These are phyloP conservation scores for Trichophyton equinum DNA, from an alignment of 2,329 filamentous ascomycete species.

Conservation along the genomic window DNA sequence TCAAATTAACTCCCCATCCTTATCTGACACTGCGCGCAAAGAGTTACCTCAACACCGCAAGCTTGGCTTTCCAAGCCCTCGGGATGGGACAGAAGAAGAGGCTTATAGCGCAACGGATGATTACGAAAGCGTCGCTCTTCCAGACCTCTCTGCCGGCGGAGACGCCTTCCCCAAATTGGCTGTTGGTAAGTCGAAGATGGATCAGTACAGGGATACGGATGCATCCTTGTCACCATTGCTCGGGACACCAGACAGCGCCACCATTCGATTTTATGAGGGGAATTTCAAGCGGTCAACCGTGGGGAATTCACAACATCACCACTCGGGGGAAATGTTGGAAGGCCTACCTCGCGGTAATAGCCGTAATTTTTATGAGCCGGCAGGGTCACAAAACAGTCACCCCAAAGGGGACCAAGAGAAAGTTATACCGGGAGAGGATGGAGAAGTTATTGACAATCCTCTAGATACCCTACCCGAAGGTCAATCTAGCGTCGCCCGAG, in stretches of 20 bases:
- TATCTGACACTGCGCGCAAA: background rate
- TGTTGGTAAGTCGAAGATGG: slow-evolving; percentile 12
- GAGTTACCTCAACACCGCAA: slow-evolving; percentile 8
- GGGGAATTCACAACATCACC: background rate
- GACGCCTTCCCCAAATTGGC: slow-evolving; percentile 1
- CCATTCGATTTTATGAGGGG: slow-evolving; percentile 10
- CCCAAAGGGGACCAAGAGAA: background rate
- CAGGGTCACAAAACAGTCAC: background rate
- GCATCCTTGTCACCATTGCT: slow-evolving; percentile 13
- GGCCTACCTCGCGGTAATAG: background rate
- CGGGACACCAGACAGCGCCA: slow-evolving; percentile 13
- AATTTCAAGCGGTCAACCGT: background rate
- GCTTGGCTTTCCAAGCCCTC: slow-evolving; percentile 1
- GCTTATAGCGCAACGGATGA: slow-evolving; percentile 15
- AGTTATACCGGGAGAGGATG: background rate
- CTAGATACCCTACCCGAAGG: background rate
- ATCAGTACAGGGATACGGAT: slow-evolving; percentile 13
- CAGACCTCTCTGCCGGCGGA: slow-evolving; percentile 6
- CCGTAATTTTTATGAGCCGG: background rate
- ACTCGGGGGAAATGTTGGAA: background rate
- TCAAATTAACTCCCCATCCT: background rate
- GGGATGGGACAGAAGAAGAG: slow-evolving; percentile 19
- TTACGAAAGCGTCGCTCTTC: slow-evolving; percentile 20
- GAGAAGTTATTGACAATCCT: background rate
- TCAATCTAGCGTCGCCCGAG: background rate